Percentiles rank a stretch among this genome's conserved stretches.
These are phyloP conservation scores for Cyberlindnera mycetangii DNA, from an alignment of 805 yeast genomes.

Conservation along the genomic window DNA sequence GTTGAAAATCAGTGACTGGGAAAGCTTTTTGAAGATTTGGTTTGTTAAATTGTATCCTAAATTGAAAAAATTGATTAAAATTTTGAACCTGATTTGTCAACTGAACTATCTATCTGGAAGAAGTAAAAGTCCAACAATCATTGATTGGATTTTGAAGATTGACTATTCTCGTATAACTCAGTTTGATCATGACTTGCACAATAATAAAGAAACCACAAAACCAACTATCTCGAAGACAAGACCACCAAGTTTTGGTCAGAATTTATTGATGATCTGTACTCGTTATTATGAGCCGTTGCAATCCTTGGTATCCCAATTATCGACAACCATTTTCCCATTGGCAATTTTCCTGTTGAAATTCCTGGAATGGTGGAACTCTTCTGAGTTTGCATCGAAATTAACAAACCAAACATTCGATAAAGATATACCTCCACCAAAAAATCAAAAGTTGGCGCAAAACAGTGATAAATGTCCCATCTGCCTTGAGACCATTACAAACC, in stretches of 20 bases:
- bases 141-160: constrained; percentile 59
- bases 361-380: constrained; percentile 89
- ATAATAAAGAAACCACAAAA: constrained; percentile 6
- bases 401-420: constrained; percentile 42
- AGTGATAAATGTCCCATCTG: constrained; percentile 72
- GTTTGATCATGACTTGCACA: constrained; percentile 28
- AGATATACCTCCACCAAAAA: constrained; percentile 42
- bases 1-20: constrained; percentile 26
- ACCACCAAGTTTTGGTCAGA: constrained; percentile 29
- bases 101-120: constrained; percentile 66
- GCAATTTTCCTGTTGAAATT: constrained; percentile 81
- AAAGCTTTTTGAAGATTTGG: constrained; percentile 30
- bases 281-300: constrained; percentile 19
- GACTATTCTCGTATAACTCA: constrained; percentile 48
- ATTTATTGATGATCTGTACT: constrained; percentile 10
- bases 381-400: constrained; percentile 63
- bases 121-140: constrained; percentile 57
- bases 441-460: constrained; percentile 14
- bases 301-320: constrained; percentile 18
- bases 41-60: constrained; percentile 65
- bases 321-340: constrained; percentile 60
- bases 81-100: constrained; percentile 54
- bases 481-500: constrained; percentile 59
- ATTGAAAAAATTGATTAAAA: constrained; percentile 42
- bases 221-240: constrained; percentile 11